A percentile compares a stretch with the other conserved stretches of the same genome.
These are phyloP conservation scores for Fusarium odoratissimum DNA, from an alignment of 2,329 filamentous ascomycete species.

Conservation along the genomic window DNA sequence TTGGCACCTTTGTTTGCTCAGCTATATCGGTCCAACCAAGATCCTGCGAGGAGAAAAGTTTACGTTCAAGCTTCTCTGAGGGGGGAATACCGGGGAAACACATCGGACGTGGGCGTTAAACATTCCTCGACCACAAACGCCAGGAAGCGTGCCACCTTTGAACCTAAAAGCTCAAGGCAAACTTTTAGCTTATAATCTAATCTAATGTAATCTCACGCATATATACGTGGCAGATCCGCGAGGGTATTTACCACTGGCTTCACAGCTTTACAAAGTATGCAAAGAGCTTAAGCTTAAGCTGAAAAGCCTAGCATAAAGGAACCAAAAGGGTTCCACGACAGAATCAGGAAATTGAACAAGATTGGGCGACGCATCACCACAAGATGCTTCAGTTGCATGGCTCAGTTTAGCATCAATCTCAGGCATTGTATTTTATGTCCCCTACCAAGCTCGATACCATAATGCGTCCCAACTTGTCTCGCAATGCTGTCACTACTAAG, in stretches of 20 bases:
- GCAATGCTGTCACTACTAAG: neutral
- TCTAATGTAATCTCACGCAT: fast-evolving
- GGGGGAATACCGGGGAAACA: neutral
- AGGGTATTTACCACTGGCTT: too few relatives aligned
- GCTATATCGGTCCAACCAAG: fast-evolving
- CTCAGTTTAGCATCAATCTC: neutral
- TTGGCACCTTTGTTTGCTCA: fast-evolving
- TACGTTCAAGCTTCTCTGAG: fast-evolving
- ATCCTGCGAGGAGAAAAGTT: fast-evolving
- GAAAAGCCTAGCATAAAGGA: fast-evolving
- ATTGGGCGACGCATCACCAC: fast-evolving
- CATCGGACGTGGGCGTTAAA: fast-evolving
- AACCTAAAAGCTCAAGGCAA: fast-evolving
- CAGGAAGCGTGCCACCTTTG: too few relatives aligned
- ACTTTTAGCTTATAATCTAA: fast-evolving
- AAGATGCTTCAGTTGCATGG: fast-evolving
- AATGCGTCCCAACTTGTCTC: fast-evolving
- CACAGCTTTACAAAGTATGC: too few relatives aligned
- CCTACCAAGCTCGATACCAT: neutral
- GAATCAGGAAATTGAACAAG: fast-evolving
- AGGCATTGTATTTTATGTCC: fast-evolving
- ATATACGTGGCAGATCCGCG: fast-evolving
- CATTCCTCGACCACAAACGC: fast-evolving
- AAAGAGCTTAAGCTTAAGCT: fast-evolving
- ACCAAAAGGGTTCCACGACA: fast-evolving